phyloP scores from a whole-genome alignment of 2,329 filamentous ascomycete genomes.

The Westerdykella sp. region DNA sequence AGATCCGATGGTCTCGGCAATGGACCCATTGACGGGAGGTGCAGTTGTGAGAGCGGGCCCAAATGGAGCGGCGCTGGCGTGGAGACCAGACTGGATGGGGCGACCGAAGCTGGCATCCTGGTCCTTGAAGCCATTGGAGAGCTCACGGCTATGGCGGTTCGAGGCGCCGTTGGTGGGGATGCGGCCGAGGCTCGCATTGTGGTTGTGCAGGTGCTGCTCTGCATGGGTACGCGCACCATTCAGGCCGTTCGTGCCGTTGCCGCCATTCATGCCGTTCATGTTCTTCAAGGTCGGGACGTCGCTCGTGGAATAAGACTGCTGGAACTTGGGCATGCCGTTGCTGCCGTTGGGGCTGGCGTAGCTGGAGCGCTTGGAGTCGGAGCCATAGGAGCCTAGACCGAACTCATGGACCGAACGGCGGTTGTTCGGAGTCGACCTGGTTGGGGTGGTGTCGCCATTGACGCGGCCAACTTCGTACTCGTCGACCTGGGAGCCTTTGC shows the following conservation, averaged over 20 bases:
- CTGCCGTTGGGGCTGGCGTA: slow-evolving; percentile 51
- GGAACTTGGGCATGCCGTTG: slow-evolving; percentile 65
- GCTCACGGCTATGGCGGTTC: slow-evolving; percentile 67
- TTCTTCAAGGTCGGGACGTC: slow-evolving; percentile 83
- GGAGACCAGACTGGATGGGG: slow-evolving; percentile 65
- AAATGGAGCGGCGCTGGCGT: slow-evolving; percentile 74
- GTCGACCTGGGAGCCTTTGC: slow-evolving; percentile 35
- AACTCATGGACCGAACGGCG: slow-evolving; percentile 46
- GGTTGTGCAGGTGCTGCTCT: slow-evolving; percentile 58
- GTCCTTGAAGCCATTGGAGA: slow-evolving; percentile 47
- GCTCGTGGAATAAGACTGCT: slow-evolving; percentile 83
- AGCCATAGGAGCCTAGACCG: slow-evolving; percentile 28
- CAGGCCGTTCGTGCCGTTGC: slow-evolving; percentile 21
- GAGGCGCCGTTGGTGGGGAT: slow-evolving; percentile 62
- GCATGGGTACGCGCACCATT: slow-evolving; percentile 46
- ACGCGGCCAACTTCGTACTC: slow-evolving; percentile 28
- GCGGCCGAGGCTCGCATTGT: slow-evolving; percentile 75
- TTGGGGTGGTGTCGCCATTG: slow-evolving; percentile 40
- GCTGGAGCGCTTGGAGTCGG: slow-evolving; percentile 40
- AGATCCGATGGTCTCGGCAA: slow-evolving; percentile 21
- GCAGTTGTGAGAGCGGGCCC: slow-evolving; percentile 53
- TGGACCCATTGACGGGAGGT: slow-evolving; percentile 14
- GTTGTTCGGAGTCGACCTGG: slow-evolving; percentile 36
- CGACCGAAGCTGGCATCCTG: slow-evolving; percentile 44
- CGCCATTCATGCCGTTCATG: slow-evolving; percentile 44